These are phyloP conservation scores for Fraxinus ornus DNA, from an alignment of 305 asterid species.

Conservation along the genomic window DNA sequence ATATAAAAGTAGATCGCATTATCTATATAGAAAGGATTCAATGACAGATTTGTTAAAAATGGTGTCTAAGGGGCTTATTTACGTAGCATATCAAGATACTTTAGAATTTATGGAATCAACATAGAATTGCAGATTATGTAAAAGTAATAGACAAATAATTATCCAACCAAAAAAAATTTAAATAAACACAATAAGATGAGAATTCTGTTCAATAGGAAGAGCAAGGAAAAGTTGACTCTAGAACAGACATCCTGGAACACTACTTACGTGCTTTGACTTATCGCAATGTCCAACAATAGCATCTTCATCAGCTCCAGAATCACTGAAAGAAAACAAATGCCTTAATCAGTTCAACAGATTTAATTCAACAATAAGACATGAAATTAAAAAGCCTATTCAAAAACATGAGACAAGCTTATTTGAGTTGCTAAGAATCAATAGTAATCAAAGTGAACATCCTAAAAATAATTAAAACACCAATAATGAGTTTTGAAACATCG, in stretches of 20 bases:
- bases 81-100: not conserved
- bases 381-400: not conserved
- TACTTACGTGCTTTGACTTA: constrained; percentile 69
- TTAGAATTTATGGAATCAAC: constrained; percentile 2
- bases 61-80: not conserved
- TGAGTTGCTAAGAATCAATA: not conserved
- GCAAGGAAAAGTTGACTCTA: constrained; percentile 23
- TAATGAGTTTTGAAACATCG: not conserved
- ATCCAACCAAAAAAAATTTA: not conserved
- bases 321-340: constrained; percentile 39
- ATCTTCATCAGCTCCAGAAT: constrained; percentile 30
- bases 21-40: not conserved
- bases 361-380: not conserved
- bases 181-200: constrained; percentile 2
- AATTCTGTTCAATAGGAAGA: constrained; percentile 17
- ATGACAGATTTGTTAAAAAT: not conserved
- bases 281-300: constrained; percentile 39
- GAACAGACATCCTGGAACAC: constrained; percentile 21
- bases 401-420: not conserved
- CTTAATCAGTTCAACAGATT: not conserved
- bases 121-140: not conserved
- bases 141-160: constrained; percentile 1
- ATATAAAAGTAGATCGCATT: not conserved
- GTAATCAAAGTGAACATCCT: not conserved
- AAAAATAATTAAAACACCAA: not conserved